Evolutionary conservation across 2,329 filamentous ascomycete genomes (phyloP).

Genomic region (Coniochaeta ligniaria): DNA sequence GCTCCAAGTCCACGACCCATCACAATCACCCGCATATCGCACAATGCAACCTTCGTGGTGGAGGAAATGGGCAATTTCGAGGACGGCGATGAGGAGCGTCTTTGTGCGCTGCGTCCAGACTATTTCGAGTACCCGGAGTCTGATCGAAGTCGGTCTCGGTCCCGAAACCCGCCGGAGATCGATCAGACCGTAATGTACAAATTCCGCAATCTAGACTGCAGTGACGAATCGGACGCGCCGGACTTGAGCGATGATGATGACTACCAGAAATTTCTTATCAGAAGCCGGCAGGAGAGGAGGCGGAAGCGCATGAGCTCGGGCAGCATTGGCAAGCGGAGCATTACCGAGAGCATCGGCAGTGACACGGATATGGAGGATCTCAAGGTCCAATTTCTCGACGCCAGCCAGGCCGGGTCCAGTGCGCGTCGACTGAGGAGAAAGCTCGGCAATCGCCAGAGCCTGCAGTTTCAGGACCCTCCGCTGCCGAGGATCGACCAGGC

Average conservation of each 20-base stretch:
- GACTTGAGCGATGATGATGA: slow-evolving; percentile 29
- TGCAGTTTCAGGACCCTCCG: slow-evolving; percentile 43
- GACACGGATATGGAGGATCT: slow-evolving; percentile 37
- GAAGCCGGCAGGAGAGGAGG: slow-evolving; percentile 34
- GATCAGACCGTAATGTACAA: slow-evolving; percentile 36
- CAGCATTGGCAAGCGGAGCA: slow-evolving; percentile 47
- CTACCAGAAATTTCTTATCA: slow-evolving; percentile 26
- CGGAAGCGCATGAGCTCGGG: slow-evolving; percentile 41
- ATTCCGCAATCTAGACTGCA: slow-evolving; percentile 38
- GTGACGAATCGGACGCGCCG: slow-evolving; percentile 27
- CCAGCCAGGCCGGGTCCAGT: slow-evolving; percentile 35
- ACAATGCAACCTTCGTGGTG: slow-evolving; percentile 25
- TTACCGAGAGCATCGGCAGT: slow-evolving; percentile 41
- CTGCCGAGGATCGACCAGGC: slow-evolving; percentile 45
- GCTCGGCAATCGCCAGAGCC: slow-evolving; percentile 35
- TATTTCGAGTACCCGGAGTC: slow-evolving; percentile 38
- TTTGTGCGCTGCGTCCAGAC: slow-evolving; percentile 34
- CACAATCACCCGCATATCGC: background rate
- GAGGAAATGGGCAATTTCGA: slow-evolving; percentile 39
- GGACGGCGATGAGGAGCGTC: slow-evolving; percentile 34
- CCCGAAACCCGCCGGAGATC: slow-evolving; percentile 25
- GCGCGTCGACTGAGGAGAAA: slow-evolving; percentile 36
- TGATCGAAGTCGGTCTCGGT: slow-evolving; percentile 31
- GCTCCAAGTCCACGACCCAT: slow-evolving; percentile 2
- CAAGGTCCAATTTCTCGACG: slow-evolving; percentile 26